Evolutionary conservation across 2,329 filamentous ascomycete species (phyloP), one percentile per base, ranked within the genome.

Genomic region (Colletotrichum acutatum): DNA sequence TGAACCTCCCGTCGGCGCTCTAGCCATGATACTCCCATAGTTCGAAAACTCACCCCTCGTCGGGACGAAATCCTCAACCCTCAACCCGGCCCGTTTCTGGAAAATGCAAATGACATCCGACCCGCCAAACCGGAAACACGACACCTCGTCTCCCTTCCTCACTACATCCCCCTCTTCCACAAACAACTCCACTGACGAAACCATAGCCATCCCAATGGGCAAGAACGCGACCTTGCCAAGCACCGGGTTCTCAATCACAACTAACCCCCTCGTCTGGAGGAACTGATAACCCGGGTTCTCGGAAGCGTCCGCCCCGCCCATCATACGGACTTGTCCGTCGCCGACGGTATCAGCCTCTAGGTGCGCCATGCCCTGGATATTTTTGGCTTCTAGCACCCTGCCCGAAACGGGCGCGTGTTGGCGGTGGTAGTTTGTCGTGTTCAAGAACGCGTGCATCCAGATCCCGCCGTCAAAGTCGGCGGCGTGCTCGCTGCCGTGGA

Each of bases 141-240:
- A 81, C 68, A 86, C 80, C 72, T 85, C 82, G 3, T 86, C 77
- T 2, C 84, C 84, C 74, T 86, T 86, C 12, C 78, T 73, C 37
- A 84, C 4, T 2, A 28, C 32, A 6, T 42, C 49, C 0, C 75
- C 80, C 34, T 72, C 52, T 37, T 75, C 74, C 11, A 77, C 77
- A 8, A 78, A 79, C 14, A 84, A 49, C 22, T 79, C 77, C 2
- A 86, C 82, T 2, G 83, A 85, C 2, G 84, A 85, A 0, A 86
- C 81, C 34, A 83, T 80, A 4, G 82, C 84, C 84, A 86, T 86
- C 7, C 84, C 83, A 62, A 86, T 82, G 0, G 84, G 84, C 30
- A 86, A 63, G 19, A 86, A 78, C 1, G 82, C 84, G 4, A 86
- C 83, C 24, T 80, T 74, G 2, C 84, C 83, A 14, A 81, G 62